Evolutionary conservation across 208 protist species (phyloP).

Genomic region (Hexamita inflata): DNA sequence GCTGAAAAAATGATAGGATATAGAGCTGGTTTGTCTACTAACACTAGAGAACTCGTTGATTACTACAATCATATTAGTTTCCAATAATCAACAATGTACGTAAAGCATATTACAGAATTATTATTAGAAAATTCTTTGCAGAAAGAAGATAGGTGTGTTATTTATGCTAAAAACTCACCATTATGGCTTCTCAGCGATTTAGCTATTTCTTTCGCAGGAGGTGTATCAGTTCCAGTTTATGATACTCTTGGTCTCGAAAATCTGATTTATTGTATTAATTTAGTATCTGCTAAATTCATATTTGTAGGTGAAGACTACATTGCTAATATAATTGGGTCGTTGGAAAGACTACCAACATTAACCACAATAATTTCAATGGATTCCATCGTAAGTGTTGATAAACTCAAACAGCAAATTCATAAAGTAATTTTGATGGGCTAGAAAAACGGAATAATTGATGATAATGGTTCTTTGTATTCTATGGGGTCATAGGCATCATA

Average conservation of each 20-base stretch:
- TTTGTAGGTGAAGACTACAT: neutral
- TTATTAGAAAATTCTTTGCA: too few species aligned
- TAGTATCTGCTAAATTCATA: neutral
- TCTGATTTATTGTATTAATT: neutral
- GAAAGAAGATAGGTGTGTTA: neutral
- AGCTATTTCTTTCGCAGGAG: neutral
- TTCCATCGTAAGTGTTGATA: neutral
- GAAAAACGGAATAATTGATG: neutral
- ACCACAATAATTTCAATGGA: neutral
- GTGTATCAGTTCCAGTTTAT: neutral
- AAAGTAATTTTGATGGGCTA: too few species aligned
- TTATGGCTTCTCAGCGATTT: slow-evolving; percentile 11
- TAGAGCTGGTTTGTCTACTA: too few species aligned
- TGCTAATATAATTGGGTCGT: neutral
- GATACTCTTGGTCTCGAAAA: slow-evolving; percentile 14
- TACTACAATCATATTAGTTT: too few species aligned
- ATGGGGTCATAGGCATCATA: too few species aligned
- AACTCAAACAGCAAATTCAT: neutral
- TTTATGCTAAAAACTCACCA: slow-evolving; percentile 15
- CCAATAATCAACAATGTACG: too few species aligned
- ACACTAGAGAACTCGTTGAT: too few species aligned
- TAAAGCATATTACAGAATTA: too few species aligned
- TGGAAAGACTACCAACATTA: neutral
- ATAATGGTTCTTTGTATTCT: neutral
- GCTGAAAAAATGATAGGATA: too few species aligned